Evolutionary conservation across 352 stramenopile species (phyloP).

Genomic region (Halophytophthora polymorphica): DNA sequence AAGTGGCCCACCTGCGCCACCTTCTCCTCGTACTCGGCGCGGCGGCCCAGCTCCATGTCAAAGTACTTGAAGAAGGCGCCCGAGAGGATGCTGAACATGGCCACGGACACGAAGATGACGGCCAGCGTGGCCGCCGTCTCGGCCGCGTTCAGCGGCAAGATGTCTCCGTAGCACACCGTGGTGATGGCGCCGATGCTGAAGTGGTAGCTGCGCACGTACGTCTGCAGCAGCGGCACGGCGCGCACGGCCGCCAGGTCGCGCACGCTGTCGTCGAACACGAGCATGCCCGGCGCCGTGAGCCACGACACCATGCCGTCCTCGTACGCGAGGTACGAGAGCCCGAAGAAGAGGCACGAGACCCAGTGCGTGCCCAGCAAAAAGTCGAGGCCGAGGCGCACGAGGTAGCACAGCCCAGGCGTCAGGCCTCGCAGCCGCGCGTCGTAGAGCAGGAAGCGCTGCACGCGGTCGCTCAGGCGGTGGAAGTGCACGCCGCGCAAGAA

Average conservation of each 20-base stretch:
- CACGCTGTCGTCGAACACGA: conserved; percentile 36
- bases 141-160: conserved; percentile 54
- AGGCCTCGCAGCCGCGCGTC: conserved; percentile 26
- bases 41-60: conserved; percentile 63
- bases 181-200: conserved; percentile 79
- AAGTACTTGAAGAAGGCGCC: conserved; percentile 70
- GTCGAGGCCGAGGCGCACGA: conserved; percentile 44
- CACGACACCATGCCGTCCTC: conserved; percentile 37
- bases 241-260: conserved; percentile 26
- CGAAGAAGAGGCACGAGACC: conserved; percentile 53
- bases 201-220: conserved; percentile 55
- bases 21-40: conserved; percentile 62
- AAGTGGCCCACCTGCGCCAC: conserved; percentile 55
- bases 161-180: conserved; percentile 72
- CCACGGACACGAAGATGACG: conserved; percentile 67
- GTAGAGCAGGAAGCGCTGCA: conserved; percentile 58
- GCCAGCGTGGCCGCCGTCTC: conserved; percentile 51
- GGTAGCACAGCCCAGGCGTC: conserved; percentile 28
- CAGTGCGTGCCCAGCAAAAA: conserved; percentile 53
- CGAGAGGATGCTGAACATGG: conserved; percentile 72
- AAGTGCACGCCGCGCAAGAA: conserved; percentile 53
- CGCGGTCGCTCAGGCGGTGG: conserved; percentile 35
- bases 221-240: conserved; percentile 26
- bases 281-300: conserved; percentile 59
- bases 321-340: conserved; percentile 48